Evolutionary conservation across 306 rosid species (phyloP).

Genomic region (Abrus pulchellus): DNA sequence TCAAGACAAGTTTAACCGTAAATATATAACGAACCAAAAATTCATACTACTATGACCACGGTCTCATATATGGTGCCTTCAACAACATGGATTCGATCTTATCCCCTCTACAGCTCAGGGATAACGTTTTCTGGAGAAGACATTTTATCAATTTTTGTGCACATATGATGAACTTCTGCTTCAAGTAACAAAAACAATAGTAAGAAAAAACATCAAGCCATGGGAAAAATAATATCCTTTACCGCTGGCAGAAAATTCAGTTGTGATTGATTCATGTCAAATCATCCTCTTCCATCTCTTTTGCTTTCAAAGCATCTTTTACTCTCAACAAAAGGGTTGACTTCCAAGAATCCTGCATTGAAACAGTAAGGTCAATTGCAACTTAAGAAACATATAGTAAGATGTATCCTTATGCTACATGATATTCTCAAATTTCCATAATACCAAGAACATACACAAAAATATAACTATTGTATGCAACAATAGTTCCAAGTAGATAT

Average conservation of each 20-base stretch:
- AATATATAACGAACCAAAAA: background rate
- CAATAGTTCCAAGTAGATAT: constrained; percentile 16
- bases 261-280: constrained; percentile 52
- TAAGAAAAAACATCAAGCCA: constrained; percentile 1
- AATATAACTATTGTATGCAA: background rate
- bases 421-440: constrained; percentile 16
- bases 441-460: background rate
- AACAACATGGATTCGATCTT: background rate
- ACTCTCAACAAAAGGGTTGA: constrained; percentile 53
- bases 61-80: background rate
- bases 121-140: background rate
- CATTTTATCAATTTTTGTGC: background rate
- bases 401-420: background rate
- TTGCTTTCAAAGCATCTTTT: constrained; percentile 59
- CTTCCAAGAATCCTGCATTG: constrained; percentile 65
- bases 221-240: constrained; percentile 15
- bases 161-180: constrained; percentile 1
- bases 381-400: constrained; percentile 24
- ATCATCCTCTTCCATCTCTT: constrained; percentile 66
- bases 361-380: constrained; percentile 25
- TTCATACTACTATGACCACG: background rate
- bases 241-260: constrained; percentile 37
- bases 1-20: too few relatives aligned
- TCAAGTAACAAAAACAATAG: background rate
- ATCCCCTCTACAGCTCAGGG: background rate